Evolutionary conservation across 805 yeast genomes (phyloP).

Genomic region (Candida quercuum): DNA sequence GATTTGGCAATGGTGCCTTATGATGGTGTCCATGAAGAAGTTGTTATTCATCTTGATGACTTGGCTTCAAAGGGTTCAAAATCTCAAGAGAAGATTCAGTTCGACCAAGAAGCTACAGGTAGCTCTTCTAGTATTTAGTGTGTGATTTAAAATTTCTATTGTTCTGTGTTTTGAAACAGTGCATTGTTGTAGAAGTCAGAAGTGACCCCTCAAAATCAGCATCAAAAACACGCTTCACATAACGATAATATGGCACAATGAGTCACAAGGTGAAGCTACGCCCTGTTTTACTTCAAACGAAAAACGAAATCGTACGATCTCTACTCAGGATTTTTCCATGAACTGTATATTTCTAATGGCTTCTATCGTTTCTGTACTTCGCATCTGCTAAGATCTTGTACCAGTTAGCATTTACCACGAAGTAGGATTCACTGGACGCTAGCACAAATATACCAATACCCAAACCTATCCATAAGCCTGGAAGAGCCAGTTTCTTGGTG

Average conservation of each 20-base stretch:
- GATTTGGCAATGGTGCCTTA: constrained; percentile 18
- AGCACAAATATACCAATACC: constrained; percentile 45
- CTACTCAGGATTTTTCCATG: neutral
- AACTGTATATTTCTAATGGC: neutral
- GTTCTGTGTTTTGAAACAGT: too few relatives aligned
- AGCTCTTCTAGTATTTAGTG: neutral
- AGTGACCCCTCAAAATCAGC: too few relatives aligned
- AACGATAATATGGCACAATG: too few relatives aligned
- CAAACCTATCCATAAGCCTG: constrained; percentile 69
- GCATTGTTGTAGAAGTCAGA: too few relatives aligned
- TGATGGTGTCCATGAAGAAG: constrained; percentile 9
- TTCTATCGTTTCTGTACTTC: neutral
- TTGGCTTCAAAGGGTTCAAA: constrained; percentile 2
- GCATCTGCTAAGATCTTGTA: constrained; percentile 1
- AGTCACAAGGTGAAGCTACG: too few relatives aligned
- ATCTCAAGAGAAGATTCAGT: too few relatives aligned
- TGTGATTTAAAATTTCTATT: too few relatives aligned
- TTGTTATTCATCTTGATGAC: constrained; percentile 1
- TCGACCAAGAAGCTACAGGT: neutral
- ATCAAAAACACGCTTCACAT: too few relatives aligned
- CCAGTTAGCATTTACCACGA: constrained; percentile 42
- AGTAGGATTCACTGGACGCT: constrained; percentile 37
- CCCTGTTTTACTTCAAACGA: too few relatives aligned
- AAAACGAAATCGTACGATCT: neutral
- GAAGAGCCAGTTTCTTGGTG: constrained; percentile 32